These are phyloP conservation scores for Chaetomium olivaceum DNA, from an alignment of 2,329 filamentous ascomycete species.

Conservation along the genomic window DNA sequence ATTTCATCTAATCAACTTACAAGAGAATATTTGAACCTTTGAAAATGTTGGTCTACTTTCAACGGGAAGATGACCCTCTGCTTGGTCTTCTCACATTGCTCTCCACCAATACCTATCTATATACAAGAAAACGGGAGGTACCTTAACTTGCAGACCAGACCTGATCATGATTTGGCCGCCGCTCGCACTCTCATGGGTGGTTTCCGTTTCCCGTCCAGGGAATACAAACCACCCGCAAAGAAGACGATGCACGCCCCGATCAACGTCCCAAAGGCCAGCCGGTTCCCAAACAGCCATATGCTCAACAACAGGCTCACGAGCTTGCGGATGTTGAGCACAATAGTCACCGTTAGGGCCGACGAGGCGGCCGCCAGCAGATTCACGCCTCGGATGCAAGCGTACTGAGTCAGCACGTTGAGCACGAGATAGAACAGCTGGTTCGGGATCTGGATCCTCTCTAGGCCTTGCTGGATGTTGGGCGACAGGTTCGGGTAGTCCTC, in stretches of 20 bases:
- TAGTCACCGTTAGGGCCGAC: conserved; percentile 91
- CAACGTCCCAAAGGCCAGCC: conserved; percentile 72
- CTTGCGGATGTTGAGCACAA: conserved; percentile 94
- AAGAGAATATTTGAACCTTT: not conserved
- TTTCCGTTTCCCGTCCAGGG: conserved; percentile 61
- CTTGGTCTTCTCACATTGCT: not conserved
- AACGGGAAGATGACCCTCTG: not conserved
- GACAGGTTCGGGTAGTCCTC: conserved; percentile 41
- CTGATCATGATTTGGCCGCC: conserved; percentile 26
- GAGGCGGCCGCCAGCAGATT: conserved; percentile 88
- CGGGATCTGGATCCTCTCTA: conserved; percentile 53
- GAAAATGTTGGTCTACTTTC: not conserved
- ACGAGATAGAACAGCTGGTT: conserved; percentile 70
- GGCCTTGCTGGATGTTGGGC: conserved; percentile 41
- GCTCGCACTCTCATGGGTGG: conserved; percentile 35
- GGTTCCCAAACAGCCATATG: conserved; percentile 92
- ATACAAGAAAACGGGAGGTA: conserved; percentile 13
- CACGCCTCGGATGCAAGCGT: conserved; percentile 92
- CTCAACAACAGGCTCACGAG: conserved; percentile 87
- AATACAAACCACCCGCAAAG: conserved; percentile 86
- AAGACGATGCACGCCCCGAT: conserved; percentile 85
- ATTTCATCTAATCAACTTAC: not conserved
- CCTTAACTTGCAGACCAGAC: not conserved
- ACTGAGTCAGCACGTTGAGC: conserved; percentile 84
- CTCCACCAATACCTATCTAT: conserved; percentile 20